These are phyloP conservation scores for Zarea fungicola DNA, from an alignment of 2,329 filamentous ascomycete species.

Conservation along the genomic window DNA sequence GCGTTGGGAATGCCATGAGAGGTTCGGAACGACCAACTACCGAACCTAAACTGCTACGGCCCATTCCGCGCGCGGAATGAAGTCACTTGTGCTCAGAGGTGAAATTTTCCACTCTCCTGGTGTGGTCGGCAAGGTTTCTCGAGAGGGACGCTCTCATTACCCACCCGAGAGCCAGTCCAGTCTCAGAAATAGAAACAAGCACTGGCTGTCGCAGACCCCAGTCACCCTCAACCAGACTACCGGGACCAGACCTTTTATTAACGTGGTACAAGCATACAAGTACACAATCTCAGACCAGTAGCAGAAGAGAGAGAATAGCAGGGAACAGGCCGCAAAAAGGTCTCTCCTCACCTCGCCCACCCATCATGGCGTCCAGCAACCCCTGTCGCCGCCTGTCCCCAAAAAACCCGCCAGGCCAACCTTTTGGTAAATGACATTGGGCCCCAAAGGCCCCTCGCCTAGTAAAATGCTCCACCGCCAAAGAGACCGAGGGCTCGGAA, in stretches of 20 bases:
- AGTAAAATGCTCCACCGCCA: neutral
- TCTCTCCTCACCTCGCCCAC: neutral
- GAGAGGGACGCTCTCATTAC: neutral
- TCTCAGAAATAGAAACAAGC: neutral
- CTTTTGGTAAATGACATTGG: too few relatives aligned
- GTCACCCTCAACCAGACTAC: slow-evolving; percentile 7
- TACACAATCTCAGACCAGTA: neutral
- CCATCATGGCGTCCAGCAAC: too few relatives aligned
- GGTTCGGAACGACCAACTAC: too few relatives aligned
- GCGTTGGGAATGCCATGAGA: too few relatives aligned
- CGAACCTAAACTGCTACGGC: too few relatives aligned
- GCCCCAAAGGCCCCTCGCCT: neutral
- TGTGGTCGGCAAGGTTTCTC: neutral
- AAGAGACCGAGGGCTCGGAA: neutral
- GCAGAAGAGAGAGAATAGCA: neutral
- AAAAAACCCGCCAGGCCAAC: neutral
- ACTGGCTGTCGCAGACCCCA: neutral
- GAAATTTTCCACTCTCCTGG: too few relatives aligned
- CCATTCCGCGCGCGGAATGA: too few relatives aligned
- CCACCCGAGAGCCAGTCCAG: neutral
- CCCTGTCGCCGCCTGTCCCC: neutral
- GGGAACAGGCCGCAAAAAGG: neutral
- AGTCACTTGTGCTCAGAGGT: too few relatives aligned
- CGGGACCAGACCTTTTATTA: neutral
- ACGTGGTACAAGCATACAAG: neutral